Base-by-base conservation (phyloP, 108 stramenopile genomes). In the Discostella stelligeroides region DNA sequence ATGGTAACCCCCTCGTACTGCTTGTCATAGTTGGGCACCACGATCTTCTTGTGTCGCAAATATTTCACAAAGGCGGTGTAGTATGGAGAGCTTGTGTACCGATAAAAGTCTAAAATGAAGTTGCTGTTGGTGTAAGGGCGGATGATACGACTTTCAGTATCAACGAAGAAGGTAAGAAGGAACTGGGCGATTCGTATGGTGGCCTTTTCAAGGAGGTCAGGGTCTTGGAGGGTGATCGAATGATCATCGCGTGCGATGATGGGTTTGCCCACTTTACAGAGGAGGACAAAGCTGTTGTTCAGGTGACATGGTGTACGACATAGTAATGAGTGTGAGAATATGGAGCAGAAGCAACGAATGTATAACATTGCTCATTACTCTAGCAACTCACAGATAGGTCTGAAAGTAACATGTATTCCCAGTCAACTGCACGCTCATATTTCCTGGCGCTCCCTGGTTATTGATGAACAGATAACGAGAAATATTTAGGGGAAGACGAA, bases 341-440 rank as follows among this genome's bases (percentile, higher is more conserved):
- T n/a, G n/a, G n/a, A n/a, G n/a, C n/a, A n/a, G n/a, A n/a, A n/a
- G n/a, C n/a, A n/a, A n/a, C n/a, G n/a, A n/a, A n/a, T n/a, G n/a
- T n/a, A n/a, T n/a, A n/a, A n/a, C n/a, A n/a, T n/a, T n/a, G n/a
- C n/a, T n/a, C n/a, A n/a, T n/a, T n/a, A n/a, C n/a, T n/a, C n/a
- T n/a, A n/a, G n/a, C n/a, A 2, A 63, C 70, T 72, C 51, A 72
- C 49, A 84, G 72, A 58, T 70, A 84, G 9, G 80, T 81, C 66
- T 84, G 83, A 45, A 84, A 84, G 38, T 84, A 84, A 48, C 83
- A 84, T 20, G 83, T 84, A 47, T 79, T 81, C 13, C 80, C 80
- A 13, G 83, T 84, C 42, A 81, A 61, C 46, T 84, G 83, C n/a
- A 61, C 73, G 27, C 75, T 77, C 83, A 84, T 84, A 4, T 47